Base-by-base conservation (phyloP, 176 grass and related monocot genomes). In the Ananas comosus region DNA sequence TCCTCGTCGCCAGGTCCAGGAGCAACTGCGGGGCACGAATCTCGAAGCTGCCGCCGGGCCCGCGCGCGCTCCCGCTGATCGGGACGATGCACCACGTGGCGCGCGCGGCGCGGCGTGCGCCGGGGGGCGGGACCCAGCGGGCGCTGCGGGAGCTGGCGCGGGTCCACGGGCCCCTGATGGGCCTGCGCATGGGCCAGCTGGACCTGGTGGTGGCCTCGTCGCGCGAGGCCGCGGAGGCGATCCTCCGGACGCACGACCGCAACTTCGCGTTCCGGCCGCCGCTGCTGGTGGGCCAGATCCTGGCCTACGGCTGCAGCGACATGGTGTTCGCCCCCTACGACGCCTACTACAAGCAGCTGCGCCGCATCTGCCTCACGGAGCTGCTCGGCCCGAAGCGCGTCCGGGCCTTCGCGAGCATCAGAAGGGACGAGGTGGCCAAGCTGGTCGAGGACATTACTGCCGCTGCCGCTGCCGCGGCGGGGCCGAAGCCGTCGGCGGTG, bases 301-400 rank as follows among this genome's bases (percentile, higher is more conserved):
- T 83, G 24, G 86, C 78, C 69, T 96, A 86, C 84, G 86, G 91
- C 80, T 91, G 80, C 83, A 51, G 75, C 13, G 83, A 91, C 80
- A 96, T 96, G 66, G 82, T 73, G 4, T 96, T 88, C 88, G 84
- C 92, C 2, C 80, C 83, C n/a, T 96, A 96, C 63, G 92, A 80
- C 23, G 58, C 83, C 0, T 96, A 96, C 64, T 91, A 85, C 88
- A 80, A 88, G 3, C 81, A 91, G 53, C 88, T 81, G 16, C 85
- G 88, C 23, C 91, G 82, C 80, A 84, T 96, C 75, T 96, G 92
- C 80, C 50, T 96, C 69, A 74, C 86, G 51, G 92, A 96, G 81
- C 85, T 96, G 69, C 91, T 96, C 72, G 88, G 88, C 78, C 80
- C 83, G 27, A 88, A 85, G 70, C 80, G 88, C 0, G 85, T 96